Percentiles rank a stretch among this genome's conserved stretches.
These are phyloP conservation scores for Cyclostephanos tholiformis DNA, from an alignment of 108 stramenopile species.

Conservation along the genomic window DNA sequence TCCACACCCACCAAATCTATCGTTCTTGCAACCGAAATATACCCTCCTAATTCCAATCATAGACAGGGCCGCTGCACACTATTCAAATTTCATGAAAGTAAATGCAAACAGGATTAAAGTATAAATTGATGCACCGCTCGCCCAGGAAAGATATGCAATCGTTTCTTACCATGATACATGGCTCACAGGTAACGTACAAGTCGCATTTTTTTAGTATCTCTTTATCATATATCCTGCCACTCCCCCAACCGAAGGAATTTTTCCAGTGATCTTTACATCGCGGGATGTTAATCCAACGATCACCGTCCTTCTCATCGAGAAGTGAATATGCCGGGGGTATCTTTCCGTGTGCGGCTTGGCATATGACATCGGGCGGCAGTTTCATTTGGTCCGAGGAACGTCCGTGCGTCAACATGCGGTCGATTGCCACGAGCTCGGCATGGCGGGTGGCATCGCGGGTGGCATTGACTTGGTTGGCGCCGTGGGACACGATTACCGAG, in stretches of 20 bases:
- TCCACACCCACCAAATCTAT: slow-evolving; percentile 86
- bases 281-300: slow-evolving; percentile 62
- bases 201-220: slow-evolving; percentile 58
- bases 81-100: neutral
- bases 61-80: slow-evolving; percentile 85
- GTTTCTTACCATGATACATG: slow-evolving; percentile 78
- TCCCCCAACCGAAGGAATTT: slow-evolving; percentile 56
- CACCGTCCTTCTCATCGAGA: slow-evolving; percentile 41
- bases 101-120: neutral
- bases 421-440: slow-evolving; percentile 85
- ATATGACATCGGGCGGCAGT: slow-evolving; percentile 50
- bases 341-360: slow-evolving; percentile 44
- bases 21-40: slow-evolving; percentile 82
- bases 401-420: slow-evolving; percentile 72
- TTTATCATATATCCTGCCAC: slow-evolving; percentile 57
- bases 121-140: neutral
- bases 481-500: slow-evolving; percentile 79
- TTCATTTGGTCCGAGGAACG: slow-evolving; percentile 67
- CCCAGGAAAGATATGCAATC: slow-evolving; percentile 1
- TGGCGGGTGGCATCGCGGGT: slow-evolving; percentile 86
- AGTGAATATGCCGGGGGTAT: slow-evolving; percentile 26
- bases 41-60: slow-evolving; percentile 73
- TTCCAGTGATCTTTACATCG: slow-evolving; percentile 55
- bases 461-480: slow-evolving; percentile 88
- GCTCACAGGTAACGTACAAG: slow-evolving; percentile 86